Evolutionary conservation across 352 stramenopile species (phyloP), one percentile per base, ranked within the genome.

Genomic region (Phytophthora lateralis): DNA sequence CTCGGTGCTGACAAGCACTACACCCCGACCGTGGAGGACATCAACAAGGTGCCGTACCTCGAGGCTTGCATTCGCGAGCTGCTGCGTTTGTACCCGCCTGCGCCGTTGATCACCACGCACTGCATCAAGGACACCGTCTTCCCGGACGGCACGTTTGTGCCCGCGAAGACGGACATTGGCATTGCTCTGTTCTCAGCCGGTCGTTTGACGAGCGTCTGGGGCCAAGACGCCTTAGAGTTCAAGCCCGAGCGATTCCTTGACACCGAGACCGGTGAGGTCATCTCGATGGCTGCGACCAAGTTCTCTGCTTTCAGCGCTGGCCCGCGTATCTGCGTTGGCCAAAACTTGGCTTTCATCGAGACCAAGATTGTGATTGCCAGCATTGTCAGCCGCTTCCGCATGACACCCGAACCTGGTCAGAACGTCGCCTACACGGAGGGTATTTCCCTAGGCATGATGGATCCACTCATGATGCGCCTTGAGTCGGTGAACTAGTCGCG

Each of bases 391-490:
- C 66, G 78, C 44, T 70, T 75, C 27, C 32, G 65, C 26, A 72
- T 85, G 53, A 56, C 59, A 1, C 82, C 76, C 24, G 72, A 85
- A 24, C 79, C 76, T 18, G 76, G 80, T 9, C 67, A 88, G 41
- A 75, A 85, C 27, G 84, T 91, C 29, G 76, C 75, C 12, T 88
- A 88, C 71, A 89, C 82, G 43, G 67, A 81, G 59, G 72, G 82
- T 47, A 87, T 91, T 65, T 82, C 79, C 1, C 73, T 88, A 1
- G 53, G 78, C 15, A 70, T 81, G 58, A 69, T 75, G 69, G 42
- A 71, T 14, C 64, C 69, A 50, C 52, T 77, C 26, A 56, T 63
- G 34, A 71, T 76, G 51, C 54, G 54, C 9, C 39, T 69, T 4
- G 48, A 69, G 32, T 4, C 60, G n/a, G 47, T 53, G n/a, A 35